Base-by-base conservation (phyloP, 2,329 filamentous ascomycete genomes). In the Diplodia intermedia region DNA sequence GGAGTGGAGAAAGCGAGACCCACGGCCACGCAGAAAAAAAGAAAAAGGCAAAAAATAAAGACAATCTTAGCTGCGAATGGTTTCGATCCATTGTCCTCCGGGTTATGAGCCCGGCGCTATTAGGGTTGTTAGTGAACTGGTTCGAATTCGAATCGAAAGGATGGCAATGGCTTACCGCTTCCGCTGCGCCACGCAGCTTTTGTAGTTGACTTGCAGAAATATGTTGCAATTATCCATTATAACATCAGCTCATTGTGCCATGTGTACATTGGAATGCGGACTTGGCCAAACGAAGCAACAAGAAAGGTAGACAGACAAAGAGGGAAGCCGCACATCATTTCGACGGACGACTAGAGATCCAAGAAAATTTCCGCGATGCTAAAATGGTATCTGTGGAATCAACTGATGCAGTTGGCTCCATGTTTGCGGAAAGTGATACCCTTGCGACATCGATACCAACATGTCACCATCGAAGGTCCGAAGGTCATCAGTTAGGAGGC, bases 11-110 rank as follows among this genome's bases (percentile, higher is more conserved):
- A 31, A n/a, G 54, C 54, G 36, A n/a, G 33, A 38, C 18, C 31
- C 26, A 38, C 26, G 18, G 2, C 2, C 6, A 26, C 20, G 38
- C 26, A 54, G 26, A 61, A 43, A 38, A 31, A 63, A 20, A 56
- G 38, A 49, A 68, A 62, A 50, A 60, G 43, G 29, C 29, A 68
- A 72, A 70, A 71, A 65, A 14, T 49, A 69, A 71, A 67, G 69
- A 14, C 23, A 26, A 11, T 57, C 36, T 57, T 75, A 75, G 73
- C 73, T 75, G 69, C 70, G 71, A 71, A 66, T 70, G 72, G 73
- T 75, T 75, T 75, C 73, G 73, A 75, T 75, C 73, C 72, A 70
- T 66, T 71, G 73, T 74, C 73, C 73, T 75, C 73, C 73, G 73
- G 73, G 73, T 75, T 75, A 75, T 75, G 73, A 75, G 73, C 73